phyloP scores from a whole-genome alignment of 495 filamentous ascomycete genomes.

The Xylaria venustula region DNA sequence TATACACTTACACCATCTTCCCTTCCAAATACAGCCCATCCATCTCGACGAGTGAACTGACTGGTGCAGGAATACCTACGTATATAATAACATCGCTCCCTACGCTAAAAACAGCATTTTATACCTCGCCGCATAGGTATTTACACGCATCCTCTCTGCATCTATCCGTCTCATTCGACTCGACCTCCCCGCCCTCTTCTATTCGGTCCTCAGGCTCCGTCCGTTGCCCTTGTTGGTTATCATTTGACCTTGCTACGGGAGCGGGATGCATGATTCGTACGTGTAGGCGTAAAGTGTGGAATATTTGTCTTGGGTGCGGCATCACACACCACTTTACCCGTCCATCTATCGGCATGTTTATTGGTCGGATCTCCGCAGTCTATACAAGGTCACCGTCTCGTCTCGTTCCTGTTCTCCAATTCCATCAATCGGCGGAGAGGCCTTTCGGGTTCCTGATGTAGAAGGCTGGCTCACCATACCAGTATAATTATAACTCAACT shows the following conservation, averaged over 20 bases:
- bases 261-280: constrained; percentile 6
- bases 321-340: constrained; percentile 10
- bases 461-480: neutral
- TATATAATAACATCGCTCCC: too few relatives aligned
- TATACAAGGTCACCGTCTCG: constrained; percentile 5
- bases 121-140: neutral
- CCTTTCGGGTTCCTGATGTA: neutral
- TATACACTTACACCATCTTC: neutral
- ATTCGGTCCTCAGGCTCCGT: constrained; percentile 1
- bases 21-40: too few relatives aligned
- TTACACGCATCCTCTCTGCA: neutral
- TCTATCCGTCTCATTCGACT: neutral
- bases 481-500: neutral
- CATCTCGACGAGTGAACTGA: too few relatives aligned
- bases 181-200: neutral
- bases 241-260: neutral
- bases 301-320: neutral
- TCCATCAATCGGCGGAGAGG: constrained; percentile 2
- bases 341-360: neutral
- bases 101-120: neutral
- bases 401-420: neutral
- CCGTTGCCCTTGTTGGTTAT: constrained; percentile 5
- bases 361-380: neutral
- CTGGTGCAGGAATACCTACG: too few relatives aligned
- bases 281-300: constrained; percentile 1